These are phyloP conservation scores for Syzygium aromaticum DNA, from an alignment of 345 rosid genomes.

Conservation along the genomic window DNA sequence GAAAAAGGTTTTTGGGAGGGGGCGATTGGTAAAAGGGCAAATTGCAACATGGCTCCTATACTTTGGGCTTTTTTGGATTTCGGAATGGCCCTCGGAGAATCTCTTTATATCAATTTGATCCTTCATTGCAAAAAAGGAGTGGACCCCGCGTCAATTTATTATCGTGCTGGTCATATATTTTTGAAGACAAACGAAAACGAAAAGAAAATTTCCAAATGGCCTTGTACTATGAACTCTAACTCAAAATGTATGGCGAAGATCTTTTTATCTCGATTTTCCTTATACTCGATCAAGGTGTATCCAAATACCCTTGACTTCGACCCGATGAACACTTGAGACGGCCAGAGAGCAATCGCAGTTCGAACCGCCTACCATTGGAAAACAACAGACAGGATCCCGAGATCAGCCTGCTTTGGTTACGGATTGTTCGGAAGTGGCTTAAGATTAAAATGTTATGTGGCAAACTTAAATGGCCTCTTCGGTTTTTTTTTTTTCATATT, in stretches of 20 bases:
- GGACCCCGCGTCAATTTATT: not conserved
- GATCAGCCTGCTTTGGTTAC: not conserved
- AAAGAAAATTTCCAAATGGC: not conserved
- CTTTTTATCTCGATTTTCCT: not conserved
- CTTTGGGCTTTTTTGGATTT: not conserved
- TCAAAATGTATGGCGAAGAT: not conserved
- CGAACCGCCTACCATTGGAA: not conserved
- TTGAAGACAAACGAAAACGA: not conserved
- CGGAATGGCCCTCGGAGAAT: not conserved
- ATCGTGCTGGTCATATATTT: not conserved
- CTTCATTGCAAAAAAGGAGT: not conserved
- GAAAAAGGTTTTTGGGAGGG: not conserved
- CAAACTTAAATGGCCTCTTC: not conserved
- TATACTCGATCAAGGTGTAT: not conserved
- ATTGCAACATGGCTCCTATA: not conserved
- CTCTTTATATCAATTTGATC: not conserved
- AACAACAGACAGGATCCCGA: no score
- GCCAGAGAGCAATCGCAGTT: no score
- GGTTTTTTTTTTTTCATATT: no score
- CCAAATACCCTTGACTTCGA: not conserved
- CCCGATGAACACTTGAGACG: no score
- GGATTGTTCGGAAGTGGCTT: not conserved
- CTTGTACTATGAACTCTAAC: not conserved
- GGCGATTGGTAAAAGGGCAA: not conserved
- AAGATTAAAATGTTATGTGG: not conserved